Percentiles rank a stretch among this genome's conserved stretches.
phyloP scores from a whole-genome alignment of 306 rosid genomes.

The Pyrus pyrifolia region DNA sequence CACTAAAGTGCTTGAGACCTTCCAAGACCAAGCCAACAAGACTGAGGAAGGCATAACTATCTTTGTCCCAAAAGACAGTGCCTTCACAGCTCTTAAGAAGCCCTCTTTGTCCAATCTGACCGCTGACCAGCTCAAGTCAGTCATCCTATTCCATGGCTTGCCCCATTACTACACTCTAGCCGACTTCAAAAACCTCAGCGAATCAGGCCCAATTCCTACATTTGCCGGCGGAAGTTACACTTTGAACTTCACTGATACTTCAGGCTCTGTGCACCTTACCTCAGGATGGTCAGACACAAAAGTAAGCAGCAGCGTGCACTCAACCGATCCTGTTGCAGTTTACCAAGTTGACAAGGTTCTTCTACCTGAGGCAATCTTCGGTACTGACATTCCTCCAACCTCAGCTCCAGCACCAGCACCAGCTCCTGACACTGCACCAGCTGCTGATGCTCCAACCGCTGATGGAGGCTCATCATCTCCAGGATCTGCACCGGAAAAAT shows the following conservation, averaged over 20 bases:
- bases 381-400: slow-evolving; percentile 71
- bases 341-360: slow-evolving; percentile 73
- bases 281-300: slow-evolving; percentile 84
- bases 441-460: slow-evolving; percentile 60
- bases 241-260: slow-evolving; percentile 67
- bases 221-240: slow-evolving; percentile 73
- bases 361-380: slow-evolving; percentile 84
- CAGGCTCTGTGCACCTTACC: slow-evolving; percentile 50
- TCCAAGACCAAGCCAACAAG: slow-evolving; percentile 92
- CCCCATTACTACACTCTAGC: slow-evolving; percentile 73
- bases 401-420: slow-evolving; percentile 71
- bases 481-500: slow-evolving; percentile 33
- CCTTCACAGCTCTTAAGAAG: slow-evolving; percentile 54
- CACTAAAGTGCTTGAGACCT: slow-evolving; percentile 76
- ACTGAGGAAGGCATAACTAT: slow-evolving; percentile 85
- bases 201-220: slow-evolving; percentile 49
- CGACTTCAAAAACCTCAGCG: slow-evolving; percentile 67
- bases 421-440: slow-evolving; percentile 57
- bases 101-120: slow-evolving; percentile 70
- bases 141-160: slow-evolving; percentile 76
- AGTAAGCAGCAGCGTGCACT: slow-evolving; percentile 73
- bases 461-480: slow-evolving; percentile 48
- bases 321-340: slow-evolving; percentile 80
- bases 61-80: slow-evolving; percentile 71
- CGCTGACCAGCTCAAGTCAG: slow-evolving; percentile 53